Base-by-base conservation (phyloP, 495 filamentous ascomycete genomes). In the Schizothecium vesticola region DNA sequence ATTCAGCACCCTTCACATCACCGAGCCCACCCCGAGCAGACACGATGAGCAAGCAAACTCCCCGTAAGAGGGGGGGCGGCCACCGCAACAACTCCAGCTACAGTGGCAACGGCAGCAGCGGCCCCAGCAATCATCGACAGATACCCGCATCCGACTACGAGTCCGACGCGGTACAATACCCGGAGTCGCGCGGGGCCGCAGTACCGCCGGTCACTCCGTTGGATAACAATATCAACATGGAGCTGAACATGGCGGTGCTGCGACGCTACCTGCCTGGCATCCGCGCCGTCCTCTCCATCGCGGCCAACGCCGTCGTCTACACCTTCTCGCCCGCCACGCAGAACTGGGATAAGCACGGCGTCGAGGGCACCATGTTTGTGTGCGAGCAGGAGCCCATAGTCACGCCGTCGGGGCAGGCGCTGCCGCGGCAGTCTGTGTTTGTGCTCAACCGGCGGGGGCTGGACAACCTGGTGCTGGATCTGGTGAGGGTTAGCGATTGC, bases 291-390 rank as follows among this genome's bases (percentile, higher is more conserved):
- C 79, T 91, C 61, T 88, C 87, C 62, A 89, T 93, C 68, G 91
- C 92, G 22, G 88, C 90, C 26, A 93, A 91, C 75, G 88, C 88
- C 58, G 89, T 92, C 10, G 84, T 96, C 64, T 97, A 96, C 81
- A 81, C 82, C 71, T 94, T 94, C 80, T 83, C 80, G 55, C 83
- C 86, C 23, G 77, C 81, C 3, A 78, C 84, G 4, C 75, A 84
- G 61, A 78, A 82, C 66, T 97, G 93, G 93, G 89, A 94, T 72
- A 94, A 92, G 76, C 82, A 81, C 56, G 88, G 86, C 51, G 81
- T 91, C 19, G 92, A 96, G 77, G 93, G 93, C 59, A 89, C 89
- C 3, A 81, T 96, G 57, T 97, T 96, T 79, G 84, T 96, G 51
- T 93, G 89, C 81, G 82, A 88, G 64, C 85, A 88, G 64, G 75